Base-by-base conservation (phyloP, 352 stramenopile genomes). In the Phytophthora sansomeana region DNA sequence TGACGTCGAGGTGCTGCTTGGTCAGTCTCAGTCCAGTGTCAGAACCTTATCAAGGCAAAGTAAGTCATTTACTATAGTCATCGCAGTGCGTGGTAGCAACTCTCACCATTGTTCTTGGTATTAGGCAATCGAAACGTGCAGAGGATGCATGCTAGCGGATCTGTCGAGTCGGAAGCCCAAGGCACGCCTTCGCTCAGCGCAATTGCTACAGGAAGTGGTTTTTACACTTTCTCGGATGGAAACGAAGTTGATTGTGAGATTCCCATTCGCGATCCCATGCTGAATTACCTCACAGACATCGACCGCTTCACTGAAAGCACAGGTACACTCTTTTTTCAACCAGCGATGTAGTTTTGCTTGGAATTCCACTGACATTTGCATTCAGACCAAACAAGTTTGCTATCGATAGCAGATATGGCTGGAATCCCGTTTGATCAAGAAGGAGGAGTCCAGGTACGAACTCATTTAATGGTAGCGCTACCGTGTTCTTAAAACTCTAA, bases 1-100 rank as follows among this genome's bases (percentile, higher is more conserved):
- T 6, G 81, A 90, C 21, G 74, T 87, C 19, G 83, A 91, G 44
- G 29, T 87, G 4, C 32, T 91, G 21, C 67, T 91, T 3, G 80
- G 74, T 30, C 72, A 90, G 17, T 68, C 70, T 7, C 72, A 46
- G 6, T 57, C 58, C 26, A 21, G 7, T 28, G 29, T n/a, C 30
- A 65, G 52, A 47, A 70, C 51, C 33, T 41, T 36, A 10, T 36
- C 42, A 5, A 61, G 41, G 43, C 24, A 41, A 14, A 35, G 62
- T 75, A 58, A 50, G 56, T 13, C 5, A 3, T 19, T 3, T 46
- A 24, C 28, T 4, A 33, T 36, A 19, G 1, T 5, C 36, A 19
- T 10, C 16, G 14, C 5, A 41, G 4, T 30, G 41, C n/a, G 8
- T n/a, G 0, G 16, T 19, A 32, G 16, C 11, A 17, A 52, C 21